Base-by-base conservation (phyloP, 192 early-diverging fungal genomes). In the Pilobolus umbonatus region DNA sequence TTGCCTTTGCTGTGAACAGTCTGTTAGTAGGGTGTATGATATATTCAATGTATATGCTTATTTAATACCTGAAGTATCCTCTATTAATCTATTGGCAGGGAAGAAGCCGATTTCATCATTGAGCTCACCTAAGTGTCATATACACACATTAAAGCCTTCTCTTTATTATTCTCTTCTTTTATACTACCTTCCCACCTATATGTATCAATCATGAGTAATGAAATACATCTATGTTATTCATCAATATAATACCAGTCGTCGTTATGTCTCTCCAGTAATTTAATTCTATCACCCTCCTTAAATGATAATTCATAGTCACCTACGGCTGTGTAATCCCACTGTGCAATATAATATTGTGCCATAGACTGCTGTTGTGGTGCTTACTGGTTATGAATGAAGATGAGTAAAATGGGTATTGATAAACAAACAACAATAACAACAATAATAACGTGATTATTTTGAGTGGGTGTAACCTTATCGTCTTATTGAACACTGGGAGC, bases 81-180 rank as follows among this genome's bases (percentile, higher is more conserved):
- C n/a, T n/a, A 34, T 55, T 30, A 54, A 65, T 56, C 68, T 52
- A 38, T 71, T 71, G 21, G 68, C 68, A 62, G 68, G 68, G 43
- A 71, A 71, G 46, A 71, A 71, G 0, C 68, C 68, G 51, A 71
- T 71, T 40, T 55, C 51, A 44, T 71, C 61, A 25, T 69, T 60
- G 10, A 69, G 52, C 43, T 69, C 67, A 31, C 67, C 67, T 69
- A 55, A 14, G 14, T 5, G 6, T 24, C 17, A 36, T 35, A 35
- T 15, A 3, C 1, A 2, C 36, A 3, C 4, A 15, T 53, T 36
- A 9, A 31, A n/a, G 6, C 17, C 10, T n/a, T 34, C 7, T 9
- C 11, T 8, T 38, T 1, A 39, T 10, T 24, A 17, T 35, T 22
- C 24, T 21, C 11, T 24, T 47, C 10, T 55, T 21, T 36, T n/a